These are phyloP conservation scores for Aurantiochytrium sp. DNA, from an alignment of 108 stramenopile species.

Conservation along the genomic window DNA sequence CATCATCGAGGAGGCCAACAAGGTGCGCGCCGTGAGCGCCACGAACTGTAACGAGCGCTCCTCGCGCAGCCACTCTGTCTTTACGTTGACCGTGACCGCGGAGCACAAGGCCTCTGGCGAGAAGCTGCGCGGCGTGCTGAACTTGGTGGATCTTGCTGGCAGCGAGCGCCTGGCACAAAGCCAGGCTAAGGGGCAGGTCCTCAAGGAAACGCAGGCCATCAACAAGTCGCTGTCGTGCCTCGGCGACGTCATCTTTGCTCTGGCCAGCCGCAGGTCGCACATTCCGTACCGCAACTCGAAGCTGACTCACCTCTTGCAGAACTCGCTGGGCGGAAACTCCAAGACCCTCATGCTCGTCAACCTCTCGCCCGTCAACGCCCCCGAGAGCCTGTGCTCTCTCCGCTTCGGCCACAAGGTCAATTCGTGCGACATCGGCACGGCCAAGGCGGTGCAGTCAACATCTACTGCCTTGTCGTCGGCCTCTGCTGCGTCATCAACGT, in stretches of 20 bases:
- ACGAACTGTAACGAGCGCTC: slow-evolving; percentile 55
- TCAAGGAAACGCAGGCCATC: slow-evolving; percentile 54
- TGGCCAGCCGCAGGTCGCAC: slow-evolving; percentile 42
- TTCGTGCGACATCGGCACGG: slow-evolving; percentile 41
- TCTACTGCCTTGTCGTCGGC: neutral
- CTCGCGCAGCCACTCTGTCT: slow-evolving; percentile 55
- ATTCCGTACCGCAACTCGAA: slow-evolving; percentile 65
- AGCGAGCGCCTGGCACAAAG: slow-evolving; percentile 54
- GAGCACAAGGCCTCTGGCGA: neutral
- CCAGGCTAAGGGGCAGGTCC: slow-evolving; percentile 39
- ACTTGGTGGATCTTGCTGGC: slow-evolving; percentile 58
- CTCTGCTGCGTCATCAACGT: too few species aligned
- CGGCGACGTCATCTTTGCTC: slow-evolving; percentile 59
- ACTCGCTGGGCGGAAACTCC: slow-evolving; percentile 48
- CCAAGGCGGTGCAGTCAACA: neutral
- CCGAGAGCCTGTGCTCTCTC: slow-evolving; percentile 81
- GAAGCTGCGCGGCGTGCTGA: slow-evolving; percentile 44
- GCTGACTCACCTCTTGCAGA: slow-evolving; percentile 58
- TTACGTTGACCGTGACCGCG: slow-evolving; percentile 47
- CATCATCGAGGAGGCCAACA: slow-evolving; percentile 41
- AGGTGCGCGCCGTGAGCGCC: slow-evolving; percentile 42
- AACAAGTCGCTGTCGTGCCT: slow-evolving; percentile 61
- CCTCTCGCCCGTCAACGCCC: slow-evolving; percentile 54
- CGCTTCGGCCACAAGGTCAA: slow-evolving; percentile 71
- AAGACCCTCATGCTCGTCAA: slow-evolving; percentile 61